A percentile compares a stretch with the other conserved stretches of the same genome.
phyloP scores from a whole-genome alignment of 2,329 filamentous ascomycete genomes.

The Botrytis hyacinthi region DNA sequence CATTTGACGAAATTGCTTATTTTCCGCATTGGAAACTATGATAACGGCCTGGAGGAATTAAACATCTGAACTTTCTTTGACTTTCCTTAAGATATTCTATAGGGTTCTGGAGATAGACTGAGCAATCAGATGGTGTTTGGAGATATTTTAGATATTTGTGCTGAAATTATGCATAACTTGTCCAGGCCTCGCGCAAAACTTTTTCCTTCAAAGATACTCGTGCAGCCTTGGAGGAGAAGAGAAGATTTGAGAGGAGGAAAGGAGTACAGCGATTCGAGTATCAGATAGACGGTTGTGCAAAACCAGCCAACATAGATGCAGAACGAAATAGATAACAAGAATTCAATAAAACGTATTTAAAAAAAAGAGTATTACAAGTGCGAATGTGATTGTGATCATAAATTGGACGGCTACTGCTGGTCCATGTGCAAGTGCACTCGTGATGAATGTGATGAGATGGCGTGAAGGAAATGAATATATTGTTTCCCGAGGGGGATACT shows the following conservation, averaged over 20 bases:
- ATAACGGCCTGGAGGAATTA: no score
- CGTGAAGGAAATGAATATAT: background rate
- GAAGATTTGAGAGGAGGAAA: background rate
- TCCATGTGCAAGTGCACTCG: background rate
- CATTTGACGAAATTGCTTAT: background rate
- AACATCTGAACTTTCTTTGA: background rate
- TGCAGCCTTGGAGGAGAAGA: background rate
- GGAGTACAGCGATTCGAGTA: background rate
- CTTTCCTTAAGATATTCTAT: background rate
- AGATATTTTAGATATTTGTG: background rate
- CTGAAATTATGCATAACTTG: background rate
- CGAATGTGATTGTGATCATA: background rate
- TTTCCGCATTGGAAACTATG: background rate
- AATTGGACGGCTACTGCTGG: background rate
- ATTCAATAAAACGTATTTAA: background rate
- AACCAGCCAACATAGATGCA: background rate
- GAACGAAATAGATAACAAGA: background rate
- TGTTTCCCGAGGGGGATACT: background rate
- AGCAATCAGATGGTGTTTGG: background rate
- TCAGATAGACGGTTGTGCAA: background rate
- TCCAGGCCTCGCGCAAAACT: background rate
- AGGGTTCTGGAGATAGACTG: background rate
- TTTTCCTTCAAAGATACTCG: no score
- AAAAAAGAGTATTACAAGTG: background rate
- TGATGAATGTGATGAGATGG: background rate